phyloP scores from a whole-genome alignment of 805 yeast species.

The Middelhovenomyces tepae region DNA sequence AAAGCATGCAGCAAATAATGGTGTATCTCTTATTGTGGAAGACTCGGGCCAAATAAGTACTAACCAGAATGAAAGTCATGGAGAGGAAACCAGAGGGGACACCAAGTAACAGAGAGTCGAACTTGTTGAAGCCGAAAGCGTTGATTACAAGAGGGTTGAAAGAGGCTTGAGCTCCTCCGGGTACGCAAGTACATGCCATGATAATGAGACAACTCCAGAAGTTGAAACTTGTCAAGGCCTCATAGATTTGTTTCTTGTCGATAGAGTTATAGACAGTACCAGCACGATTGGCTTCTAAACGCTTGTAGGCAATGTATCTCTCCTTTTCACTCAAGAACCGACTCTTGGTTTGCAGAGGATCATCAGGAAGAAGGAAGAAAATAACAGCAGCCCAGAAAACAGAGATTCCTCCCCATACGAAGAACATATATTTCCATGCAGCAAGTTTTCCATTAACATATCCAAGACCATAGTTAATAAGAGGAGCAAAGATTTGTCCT shows the following conservation, averaged over 20 bases:
- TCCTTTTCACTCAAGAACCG: conserved; percentile 39
- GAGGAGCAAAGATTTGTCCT: too few species aligned
- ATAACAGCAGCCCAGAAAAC: conserved; percentile 28
- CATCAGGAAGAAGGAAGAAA: conserved; percentile 40
- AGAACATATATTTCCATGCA: conserved; percentile 43
- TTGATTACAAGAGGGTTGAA: conserved; percentile 36
- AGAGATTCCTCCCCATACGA: conserved; percentile 43
- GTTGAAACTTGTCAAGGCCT: conserved; percentile 40
- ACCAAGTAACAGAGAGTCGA: conserved; percentile 35
- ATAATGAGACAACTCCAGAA: conserved; percentile 29
- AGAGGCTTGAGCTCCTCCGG: conserved; percentile 34
- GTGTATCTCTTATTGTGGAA: conserved; percentile 6
- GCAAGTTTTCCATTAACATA: conserved; percentile 33
- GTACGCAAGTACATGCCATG: conserved; percentile 29
- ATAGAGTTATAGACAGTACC: conserved; percentile 38
- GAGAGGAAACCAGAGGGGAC: conserved; percentile 36
- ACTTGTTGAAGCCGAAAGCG: conserved; percentile 28
- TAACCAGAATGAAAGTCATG: conserved; percentile 4
- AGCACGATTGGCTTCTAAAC: conserved; percentile 30
- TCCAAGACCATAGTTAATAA: conserved; percentile 39
- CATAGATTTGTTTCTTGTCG: conserved; percentile 39
- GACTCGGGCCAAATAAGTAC: conserved; percentile 10
- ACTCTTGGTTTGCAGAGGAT: conserved; percentile 48
- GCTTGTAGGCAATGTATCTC: conserved; percentile 40
- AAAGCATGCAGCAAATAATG: conserved; percentile 5